phyloP scores from a whole-genome alignment of 148 eudicot genomes.

The Fallopia convolvulus region DNA sequence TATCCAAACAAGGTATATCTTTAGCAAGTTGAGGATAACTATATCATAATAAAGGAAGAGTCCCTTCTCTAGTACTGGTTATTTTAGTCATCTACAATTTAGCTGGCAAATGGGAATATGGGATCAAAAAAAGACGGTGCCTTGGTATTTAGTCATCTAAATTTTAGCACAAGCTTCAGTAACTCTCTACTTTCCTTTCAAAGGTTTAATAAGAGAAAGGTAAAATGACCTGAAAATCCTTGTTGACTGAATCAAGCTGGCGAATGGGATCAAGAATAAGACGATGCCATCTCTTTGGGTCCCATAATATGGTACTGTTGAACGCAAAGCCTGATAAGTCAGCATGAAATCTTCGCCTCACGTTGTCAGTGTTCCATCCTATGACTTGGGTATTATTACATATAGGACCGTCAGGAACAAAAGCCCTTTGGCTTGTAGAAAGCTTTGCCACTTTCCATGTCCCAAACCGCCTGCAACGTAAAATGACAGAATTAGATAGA shows the following conservation, averaged over 20 bases:
- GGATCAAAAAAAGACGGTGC: too few relatives aligned
- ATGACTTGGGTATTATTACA: slow-evolving; percentile 61
- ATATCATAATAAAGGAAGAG: neutral
- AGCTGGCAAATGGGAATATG: too few relatives aligned
- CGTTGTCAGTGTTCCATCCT: slow-evolving; percentile 62
- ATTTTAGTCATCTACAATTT: neutral
- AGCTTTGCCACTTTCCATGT: slow-evolving; percentile 69
- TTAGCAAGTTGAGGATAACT: neutral
- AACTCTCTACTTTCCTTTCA: neutral
- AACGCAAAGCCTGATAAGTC: slow-evolving; percentile 76
- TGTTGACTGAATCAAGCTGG: slow-evolving; percentile 41
- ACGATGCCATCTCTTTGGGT: slow-evolving; percentile 65
- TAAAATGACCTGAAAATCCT: slow-evolving; percentile 40
- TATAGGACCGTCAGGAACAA: slow-evolving; percentile 53
- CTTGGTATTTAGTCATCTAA: neutral
- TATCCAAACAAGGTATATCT: neutral
- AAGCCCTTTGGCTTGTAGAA: slow-evolving; percentile 17
- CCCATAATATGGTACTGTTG: slow-evolving; percentile 88
- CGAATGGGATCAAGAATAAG: slow-evolving; percentile 51
- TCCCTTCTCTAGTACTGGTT: neutral
- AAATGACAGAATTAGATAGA: neutral
- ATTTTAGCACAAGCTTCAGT: neutral
- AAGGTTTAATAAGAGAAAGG: slow-evolving; percentile 2
- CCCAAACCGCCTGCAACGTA: slow-evolving; percentile 60
- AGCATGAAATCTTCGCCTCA: slow-evolving; percentile 54